Evolutionary conservation across 108 stramenopile genomes (phyloP), one percentile per base, ranked within the genome.

Genomic region (Skeletonema costatum): DNA sequence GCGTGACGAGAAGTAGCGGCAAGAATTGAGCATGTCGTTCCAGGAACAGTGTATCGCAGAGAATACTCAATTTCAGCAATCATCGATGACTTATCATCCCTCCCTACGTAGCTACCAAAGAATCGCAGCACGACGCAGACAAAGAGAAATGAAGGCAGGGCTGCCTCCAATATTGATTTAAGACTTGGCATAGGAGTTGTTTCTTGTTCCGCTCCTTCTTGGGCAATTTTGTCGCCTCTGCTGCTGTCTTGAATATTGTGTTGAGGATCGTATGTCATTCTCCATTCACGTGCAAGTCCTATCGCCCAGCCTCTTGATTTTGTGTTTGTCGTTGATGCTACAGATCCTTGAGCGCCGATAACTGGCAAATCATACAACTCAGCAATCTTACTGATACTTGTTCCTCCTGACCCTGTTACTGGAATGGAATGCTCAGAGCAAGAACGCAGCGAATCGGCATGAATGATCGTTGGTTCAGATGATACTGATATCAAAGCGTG

Each of bases 271-370:
- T 92, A 92, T 10, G 44, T 30, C 65, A 71, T 46, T 14, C 66
- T 61, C 88, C 86, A 87, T 4, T 80, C 82, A 11, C 44, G 72
- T 11, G 88, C 76, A 36, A 93, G 70, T 6, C 88, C 87, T 62
- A 75, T 38, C 14, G 80, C 71, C 79, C 82, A 92, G 2, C 87
- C 86, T 14, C 88, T 70, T 1, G 91, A 89, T 69, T 87, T 71
- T 29, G 92, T 89, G 29, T 69, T 66, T 7, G 89, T 74, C 10
- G 89, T 93, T 32, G 88, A 88, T 11, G 89, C 88, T 12, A 93
- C 89, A 4, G 85, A 86, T 60, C 92, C 92, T 11, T 89, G 88
- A 17, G 89, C 78, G 10, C 92, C 92, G 19, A 88, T 78, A 46
- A 90, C 60, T 65, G 64, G 65, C 12, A 89, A 25, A 32, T 76